Conservation (phyloP, 257 asterid species). For the Nicotiana obtusifolia region DNA sequence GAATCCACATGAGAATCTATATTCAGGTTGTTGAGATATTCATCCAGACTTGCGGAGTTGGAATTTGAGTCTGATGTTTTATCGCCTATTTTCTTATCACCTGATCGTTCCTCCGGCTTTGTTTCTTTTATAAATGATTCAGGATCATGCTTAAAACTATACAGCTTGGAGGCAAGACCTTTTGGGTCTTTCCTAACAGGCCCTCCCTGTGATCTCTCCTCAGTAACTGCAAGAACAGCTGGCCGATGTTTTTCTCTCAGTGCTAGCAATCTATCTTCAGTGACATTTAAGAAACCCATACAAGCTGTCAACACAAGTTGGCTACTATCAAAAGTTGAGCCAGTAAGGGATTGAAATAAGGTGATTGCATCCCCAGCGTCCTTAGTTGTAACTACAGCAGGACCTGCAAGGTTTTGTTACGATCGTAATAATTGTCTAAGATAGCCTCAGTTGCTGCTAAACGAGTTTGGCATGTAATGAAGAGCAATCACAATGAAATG, state of each 20-base stretch:
- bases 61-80: constrained; percentile 28
- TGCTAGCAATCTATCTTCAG: constrained; percentile 58
- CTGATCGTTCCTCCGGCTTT: constrained; percentile 34
- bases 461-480: background rate
- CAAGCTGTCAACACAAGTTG: constrained; percentile 95
- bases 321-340: constrained; percentile 93
- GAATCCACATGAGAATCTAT: constrained; percentile 61
- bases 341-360: constrained; percentile 67
- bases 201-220: constrained; percentile 63
- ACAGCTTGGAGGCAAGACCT: constrained; percentile 75
- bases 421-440: background rate
- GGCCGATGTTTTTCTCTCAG: constrained; percentile 77
- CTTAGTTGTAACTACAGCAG: constrained; percentile 73
- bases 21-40: constrained; percentile 37
- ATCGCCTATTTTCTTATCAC: constrained; percentile 23
- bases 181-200: constrained; percentile 56
- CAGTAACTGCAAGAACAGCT: constrained; percentile 46
- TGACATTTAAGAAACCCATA: constrained; percentile 68
- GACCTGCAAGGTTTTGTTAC: constrained; percentile 42
- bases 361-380: constrained; percentile 90
- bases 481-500: background rate
- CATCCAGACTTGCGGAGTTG: constrained; percentile 47
- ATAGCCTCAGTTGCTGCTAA: background rate
- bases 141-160: constrained; percentile 74
- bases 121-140: constrained; percentile 37